A percentile compares a stretch with the other conserved stretches of the same genome.
phyloP scores from a whole-genome alignment of 768 basidiomycete species.

The Boletus sensibilis region DNA sequence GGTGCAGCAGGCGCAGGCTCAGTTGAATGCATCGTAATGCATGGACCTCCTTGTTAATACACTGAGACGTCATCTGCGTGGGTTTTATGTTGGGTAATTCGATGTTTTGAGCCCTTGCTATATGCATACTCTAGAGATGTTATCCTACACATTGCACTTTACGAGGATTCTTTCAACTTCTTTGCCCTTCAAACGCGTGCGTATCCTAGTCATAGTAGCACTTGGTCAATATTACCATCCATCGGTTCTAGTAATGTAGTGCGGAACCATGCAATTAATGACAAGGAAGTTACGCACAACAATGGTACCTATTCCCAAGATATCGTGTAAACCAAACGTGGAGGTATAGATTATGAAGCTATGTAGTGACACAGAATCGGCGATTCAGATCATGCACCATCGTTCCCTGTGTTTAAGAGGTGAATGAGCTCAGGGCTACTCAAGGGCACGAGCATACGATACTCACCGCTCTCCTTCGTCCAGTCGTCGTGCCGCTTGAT shows the following conservation, averaged over 20 bases:
- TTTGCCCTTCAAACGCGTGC: conserved; percentile 7
- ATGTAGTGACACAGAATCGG: neutral
- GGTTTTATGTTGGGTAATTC: neutral
- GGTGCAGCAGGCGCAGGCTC: conserved; percentile 54
- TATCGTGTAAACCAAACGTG: conserved; percentile 7
- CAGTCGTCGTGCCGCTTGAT: conserved; percentile 81
- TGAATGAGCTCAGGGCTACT: neutral
- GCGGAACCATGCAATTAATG: conserved; percentile 2
- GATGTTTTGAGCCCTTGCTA: conserved; percentile 2
- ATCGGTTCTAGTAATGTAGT: conserved; percentile 2
- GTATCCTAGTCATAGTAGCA: conserved; percentile 23
- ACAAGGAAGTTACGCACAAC: neutral
- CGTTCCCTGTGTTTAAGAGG: conserved; percentile 24
- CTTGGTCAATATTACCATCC: conserved; percentile 19
- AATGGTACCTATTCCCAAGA: conserved; percentile 10
- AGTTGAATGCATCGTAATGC: conserved; percentile 29
- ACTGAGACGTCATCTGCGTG: neutral
- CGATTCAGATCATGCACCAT: conserved; percentile 28
- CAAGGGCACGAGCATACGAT: neutral
- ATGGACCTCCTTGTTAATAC: neutral
- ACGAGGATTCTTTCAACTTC: conserved; percentile 5
- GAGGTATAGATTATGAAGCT: conserved; percentile 23
- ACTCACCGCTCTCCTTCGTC: conserved; percentile 80
- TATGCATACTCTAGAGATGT: conserved; percentile 19
- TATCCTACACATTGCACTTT: conserved; percentile 16